Evolutionary conservation across 2,329 filamentous ascomycete genomes (phyloP).

Genomic region (Aspergillus brunneoviolaceus): DNA sequence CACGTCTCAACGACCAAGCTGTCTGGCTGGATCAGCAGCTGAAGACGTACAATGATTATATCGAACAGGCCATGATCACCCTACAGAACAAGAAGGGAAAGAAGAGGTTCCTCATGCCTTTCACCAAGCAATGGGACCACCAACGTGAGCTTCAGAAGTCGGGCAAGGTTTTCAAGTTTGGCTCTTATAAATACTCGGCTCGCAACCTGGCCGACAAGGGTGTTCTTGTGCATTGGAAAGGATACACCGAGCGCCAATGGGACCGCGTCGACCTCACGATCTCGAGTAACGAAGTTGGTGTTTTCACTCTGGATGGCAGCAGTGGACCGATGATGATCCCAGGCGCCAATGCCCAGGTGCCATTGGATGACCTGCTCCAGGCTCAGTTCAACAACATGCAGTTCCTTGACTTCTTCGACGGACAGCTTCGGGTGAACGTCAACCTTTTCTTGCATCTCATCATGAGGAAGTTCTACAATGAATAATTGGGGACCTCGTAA

Average conservation of each 20-base stretch:
- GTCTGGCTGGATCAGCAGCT: slow-evolving; percentile 91
- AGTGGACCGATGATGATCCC: slow-evolving; percentile 94
- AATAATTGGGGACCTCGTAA: slow-evolving; percentile 28
- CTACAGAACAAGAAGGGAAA: slow-evolving; percentile 96
- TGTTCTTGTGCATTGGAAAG: slow-evolving; percentile 87
- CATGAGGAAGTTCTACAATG: slow-evolving; percentile 95
- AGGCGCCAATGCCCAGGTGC: slow-evolving; percentile 81
- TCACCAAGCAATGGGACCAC: slow-evolving; percentile 98
- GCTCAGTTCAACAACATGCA: slow-evolving; percentile 97
- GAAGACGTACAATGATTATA: slow-evolving; percentile 98
- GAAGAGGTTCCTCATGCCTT: slow-evolving; percentile 90
- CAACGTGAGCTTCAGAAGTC: slow-evolving; percentile 91
- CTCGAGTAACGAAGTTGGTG: slow-evolving; percentile 86
- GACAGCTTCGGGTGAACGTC: slow-evolving; percentile 84
- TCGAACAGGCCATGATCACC: slow-evolving; percentile 96
- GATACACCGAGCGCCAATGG: slow-evolving; percentile 79
- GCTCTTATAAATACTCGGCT: slow-evolving; percentile 95
- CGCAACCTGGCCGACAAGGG: slow-evolving; percentile 88
- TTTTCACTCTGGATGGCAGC: slow-evolving; percentile 89
- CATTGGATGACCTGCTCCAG: slow-evolving; percentile 90
- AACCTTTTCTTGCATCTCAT: slow-evolving; percentile 94
- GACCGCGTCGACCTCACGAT: slow-evolving; percentile 93
- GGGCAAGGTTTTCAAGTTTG: slow-evolving; percentile 93
- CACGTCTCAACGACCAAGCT: slow-evolving; percentile 61
- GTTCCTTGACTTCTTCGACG: slow-evolving; percentile 93